Evolutionary conservation across 768 basidiomycete genomes (phyloP).

Genomic region (Hydnomerulius pinastri): DNA sequence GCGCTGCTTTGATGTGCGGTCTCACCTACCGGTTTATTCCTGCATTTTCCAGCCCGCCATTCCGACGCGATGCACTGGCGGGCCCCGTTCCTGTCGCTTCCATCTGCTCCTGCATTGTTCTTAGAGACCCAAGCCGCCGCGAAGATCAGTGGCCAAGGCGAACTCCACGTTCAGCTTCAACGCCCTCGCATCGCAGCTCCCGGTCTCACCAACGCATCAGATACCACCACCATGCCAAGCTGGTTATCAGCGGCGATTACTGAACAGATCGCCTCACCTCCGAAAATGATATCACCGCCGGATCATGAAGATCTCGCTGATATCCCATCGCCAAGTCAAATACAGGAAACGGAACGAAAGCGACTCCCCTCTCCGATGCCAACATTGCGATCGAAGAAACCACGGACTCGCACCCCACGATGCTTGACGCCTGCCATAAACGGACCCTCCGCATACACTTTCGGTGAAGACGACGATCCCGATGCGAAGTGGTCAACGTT

Average conservation of each 20-base stretch:
- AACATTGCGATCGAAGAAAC: constrained; percentile 1
- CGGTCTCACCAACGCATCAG: neutral
- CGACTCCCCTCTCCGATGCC: constrained; percentile 5
- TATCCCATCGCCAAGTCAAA: constrained; percentile 12
- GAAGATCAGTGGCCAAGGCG: neutral
- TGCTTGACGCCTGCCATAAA: neutral
- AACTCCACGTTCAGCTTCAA: no score
- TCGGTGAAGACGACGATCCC: constrained; percentile 19
- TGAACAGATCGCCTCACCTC: neutral
- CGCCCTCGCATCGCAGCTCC: no score
- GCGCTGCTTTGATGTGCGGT: constrained; percentile 4
- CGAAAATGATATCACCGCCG: no score
- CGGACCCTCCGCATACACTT: constrained; percentile 17
- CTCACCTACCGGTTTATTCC: no score
- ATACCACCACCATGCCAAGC: neutral
- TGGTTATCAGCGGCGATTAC: constrained; percentile 10
- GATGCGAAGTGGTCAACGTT: constrained; percentile 16
- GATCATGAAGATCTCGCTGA: no score
- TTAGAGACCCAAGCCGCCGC: no score
- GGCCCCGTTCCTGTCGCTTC: no score
- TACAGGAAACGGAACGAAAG: constrained; percentile 7
- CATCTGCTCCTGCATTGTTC: no score
- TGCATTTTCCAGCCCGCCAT: no score
- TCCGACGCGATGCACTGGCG: no score
- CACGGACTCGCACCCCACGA: neutral